Evolutionary conservation across 1,284 basidiomycete species (phyloP).

Genomic region (Ceratobasidium sp.): DNA sequence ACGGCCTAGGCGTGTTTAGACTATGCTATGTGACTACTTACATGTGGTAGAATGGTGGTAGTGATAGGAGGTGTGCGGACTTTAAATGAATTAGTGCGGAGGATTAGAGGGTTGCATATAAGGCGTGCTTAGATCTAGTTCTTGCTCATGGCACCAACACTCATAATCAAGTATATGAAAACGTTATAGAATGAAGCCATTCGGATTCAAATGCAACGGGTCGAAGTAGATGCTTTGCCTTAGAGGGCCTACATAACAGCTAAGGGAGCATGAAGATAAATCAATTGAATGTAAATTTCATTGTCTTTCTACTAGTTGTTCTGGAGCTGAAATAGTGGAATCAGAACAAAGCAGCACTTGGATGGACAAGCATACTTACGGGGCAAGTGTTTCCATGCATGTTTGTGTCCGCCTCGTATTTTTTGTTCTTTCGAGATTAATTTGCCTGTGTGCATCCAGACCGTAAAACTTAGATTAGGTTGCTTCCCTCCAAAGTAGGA

Average conservation of each 20-base stretch:
- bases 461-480: not conserved
- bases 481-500: not conserved
- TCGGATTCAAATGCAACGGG: not conserved
- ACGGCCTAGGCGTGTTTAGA: not conserved
- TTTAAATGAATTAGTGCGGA: not conserved
- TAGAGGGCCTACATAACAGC: not conserved
- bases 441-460: slow-evolving; percentile 56
- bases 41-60: not conserved
- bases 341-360: not conserved
- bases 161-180: not conserved
- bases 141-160: not conserved
- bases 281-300: slow-evolving; percentile 9
- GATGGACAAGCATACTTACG: not conserved
- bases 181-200: not conserved
- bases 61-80: not conserved
- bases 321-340: not conserved
- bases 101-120: slow-evolving; percentile 10
- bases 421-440: slow-evolving; percentile 56
- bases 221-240: not conserved
- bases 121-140: slow-evolving; percentile 1
- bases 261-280: not conserved
- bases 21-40: not conserved
- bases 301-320: slow-evolving; percentile 2
- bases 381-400: slow-evolving; percentile 56
- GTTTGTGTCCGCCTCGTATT: slow-evolving; percentile 60